Conservation (phyloP, 2,329 filamentous ascomycete genomes). For the Diaporthe batatas region DNA sequence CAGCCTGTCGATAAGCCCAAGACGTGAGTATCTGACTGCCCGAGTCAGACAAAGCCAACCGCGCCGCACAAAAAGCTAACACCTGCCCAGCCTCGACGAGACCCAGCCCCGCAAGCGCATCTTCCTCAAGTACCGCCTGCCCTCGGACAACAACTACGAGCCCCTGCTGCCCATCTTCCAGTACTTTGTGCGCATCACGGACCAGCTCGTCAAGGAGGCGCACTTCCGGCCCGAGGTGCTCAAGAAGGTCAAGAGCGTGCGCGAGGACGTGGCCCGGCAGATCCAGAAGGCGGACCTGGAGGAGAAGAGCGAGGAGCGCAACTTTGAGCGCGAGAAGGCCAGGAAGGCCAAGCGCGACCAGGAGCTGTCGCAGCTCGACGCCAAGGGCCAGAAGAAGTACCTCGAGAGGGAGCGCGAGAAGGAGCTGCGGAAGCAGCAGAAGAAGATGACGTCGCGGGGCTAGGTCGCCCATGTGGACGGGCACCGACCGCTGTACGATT, state of each 20-base stretch:
- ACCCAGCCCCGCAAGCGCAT: conserved; percentile 88
- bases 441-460: conserved; percentile 67
- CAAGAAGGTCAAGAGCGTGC: conserved; percentile 83
- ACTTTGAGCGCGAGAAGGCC: conserved; percentile 77
- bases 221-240: conserved; percentile 93
- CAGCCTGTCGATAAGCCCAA: conserved; percentile 89
- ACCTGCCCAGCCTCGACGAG: conserved; percentile 78
- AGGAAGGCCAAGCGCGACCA: conserved; percentile 93
- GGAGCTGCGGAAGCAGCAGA: conserved; percentile 70
- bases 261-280: conserved; percentile 84
- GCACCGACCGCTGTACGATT: neutral
- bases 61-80: neutral
- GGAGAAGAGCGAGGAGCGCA: conserved; percentile 83
- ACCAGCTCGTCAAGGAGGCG: conserved; percentile 79
- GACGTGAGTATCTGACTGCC: conserved; percentile 69
- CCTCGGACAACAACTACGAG: conserved; percentile 72
- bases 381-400: conserved; percentile 88
- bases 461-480: conserved; percentile 47
- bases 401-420: conserved; percentile 85
- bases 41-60: neutral
- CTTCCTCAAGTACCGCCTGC: conserved; percentile 81
- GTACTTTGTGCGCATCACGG: conserved; percentile 87
- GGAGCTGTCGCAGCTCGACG: conserved; percentile 80
- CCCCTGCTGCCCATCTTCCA: conserved; percentile 80
- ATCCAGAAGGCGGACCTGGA: conserved; percentile 86